Conservation (phyloP, 441 rosid genomes). For the Erodium moschatum region DNA sequence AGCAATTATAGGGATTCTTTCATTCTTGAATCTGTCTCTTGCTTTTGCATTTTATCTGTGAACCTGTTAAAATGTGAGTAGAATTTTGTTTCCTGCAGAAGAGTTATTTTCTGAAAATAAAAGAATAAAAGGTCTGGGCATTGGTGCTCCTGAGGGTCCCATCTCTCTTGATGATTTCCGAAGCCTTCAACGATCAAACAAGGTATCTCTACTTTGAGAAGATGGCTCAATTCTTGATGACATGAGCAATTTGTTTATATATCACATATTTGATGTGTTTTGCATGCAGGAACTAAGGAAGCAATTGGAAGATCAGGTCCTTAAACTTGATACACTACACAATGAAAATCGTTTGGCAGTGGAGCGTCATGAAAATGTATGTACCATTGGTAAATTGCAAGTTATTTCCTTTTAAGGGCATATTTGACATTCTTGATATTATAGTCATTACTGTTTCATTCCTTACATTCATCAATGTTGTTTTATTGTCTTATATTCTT, state of each 20-base stretch:
- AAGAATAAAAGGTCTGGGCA: constrained; percentile 76
- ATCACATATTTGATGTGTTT: constrained; percentile 8
- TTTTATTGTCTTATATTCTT: too few species aligned
- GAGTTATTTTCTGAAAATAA: constrained; percentile 52
- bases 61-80: not conserved
- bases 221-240: constrained; percentile 18
- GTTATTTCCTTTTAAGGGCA: too few species aligned
- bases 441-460: too few species aligned
- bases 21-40: not conserved
- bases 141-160: constrained; percentile 93
- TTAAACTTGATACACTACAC: constrained; percentile 51
- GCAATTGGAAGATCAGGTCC: constrained; percentile 78
- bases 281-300: constrained; percentile 69
- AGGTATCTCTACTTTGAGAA: constrained; percentile 34
- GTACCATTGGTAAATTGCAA: constrained; percentile 15
- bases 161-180: constrained; percentile 91
- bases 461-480: too few species aligned
- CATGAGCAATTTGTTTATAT: not conserved
- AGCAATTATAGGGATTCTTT: not conserved
- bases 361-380: constrained; percentile 61
- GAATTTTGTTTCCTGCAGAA: constrained; percentile 32
- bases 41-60: not conserved
- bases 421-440: too few species aligned
- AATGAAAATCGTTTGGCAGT: constrained; percentile 46
- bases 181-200: constrained; percentile 86